Conservation (phyloP, 2,329 filamentous ascomycete species). For the Lasiodiplodia hormozganensis region DNA sequence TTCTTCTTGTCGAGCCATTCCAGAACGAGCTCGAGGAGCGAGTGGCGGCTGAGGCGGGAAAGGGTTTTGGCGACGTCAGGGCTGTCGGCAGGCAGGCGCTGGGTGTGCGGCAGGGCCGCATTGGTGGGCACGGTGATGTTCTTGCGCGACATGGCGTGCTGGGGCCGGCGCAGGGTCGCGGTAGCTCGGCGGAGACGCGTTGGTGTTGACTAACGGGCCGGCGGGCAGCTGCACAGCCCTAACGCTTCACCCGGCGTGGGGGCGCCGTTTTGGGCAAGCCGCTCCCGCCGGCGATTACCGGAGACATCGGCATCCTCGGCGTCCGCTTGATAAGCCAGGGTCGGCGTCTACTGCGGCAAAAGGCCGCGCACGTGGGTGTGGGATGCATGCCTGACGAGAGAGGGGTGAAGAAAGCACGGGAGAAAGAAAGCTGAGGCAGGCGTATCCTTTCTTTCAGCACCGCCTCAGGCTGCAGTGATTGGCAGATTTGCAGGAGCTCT, state of each 20-base stretch:
- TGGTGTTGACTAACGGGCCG: constrained; percentile 24
- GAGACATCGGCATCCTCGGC: not conserved
- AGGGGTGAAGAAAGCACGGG: not conserved
- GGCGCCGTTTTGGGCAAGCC: not conserved
- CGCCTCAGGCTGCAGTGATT: constrained; percentile 12
- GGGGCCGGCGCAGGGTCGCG: constrained; percentile 22
- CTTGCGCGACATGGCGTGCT: constrained; percentile 28
- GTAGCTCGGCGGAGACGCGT: constrained; percentile 24
- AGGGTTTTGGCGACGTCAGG: constrained; percentile 71
- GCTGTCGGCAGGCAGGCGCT: constrained; percentile 72
- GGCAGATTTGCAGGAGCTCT: constrained; percentile 16
- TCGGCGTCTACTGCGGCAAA: constrained; percentile 16
- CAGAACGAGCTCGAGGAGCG: constrained; percentile 74
- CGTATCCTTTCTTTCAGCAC: constrained; percentile 6
- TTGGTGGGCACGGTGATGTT: constrained; percentile 71
- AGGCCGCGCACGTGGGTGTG: constrained; percentile 22
- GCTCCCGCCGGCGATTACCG: constrained; percentile 1
- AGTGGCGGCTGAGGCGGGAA: constrained; percentile 72
- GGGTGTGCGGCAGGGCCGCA: constrained; percentile 72
- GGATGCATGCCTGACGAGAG: not conserved
- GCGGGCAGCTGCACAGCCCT: constrained; percentile 11
- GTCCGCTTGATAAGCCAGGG: constrained; percentile 13
- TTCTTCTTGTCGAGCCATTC: constrained; percentile 78
- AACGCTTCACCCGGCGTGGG: constrained; percentile 4
- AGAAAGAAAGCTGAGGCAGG: not conserved